phyloP scores from a whole-genome alignment of 306 rosid species.

The Ormosia semicastrata region DNA sequence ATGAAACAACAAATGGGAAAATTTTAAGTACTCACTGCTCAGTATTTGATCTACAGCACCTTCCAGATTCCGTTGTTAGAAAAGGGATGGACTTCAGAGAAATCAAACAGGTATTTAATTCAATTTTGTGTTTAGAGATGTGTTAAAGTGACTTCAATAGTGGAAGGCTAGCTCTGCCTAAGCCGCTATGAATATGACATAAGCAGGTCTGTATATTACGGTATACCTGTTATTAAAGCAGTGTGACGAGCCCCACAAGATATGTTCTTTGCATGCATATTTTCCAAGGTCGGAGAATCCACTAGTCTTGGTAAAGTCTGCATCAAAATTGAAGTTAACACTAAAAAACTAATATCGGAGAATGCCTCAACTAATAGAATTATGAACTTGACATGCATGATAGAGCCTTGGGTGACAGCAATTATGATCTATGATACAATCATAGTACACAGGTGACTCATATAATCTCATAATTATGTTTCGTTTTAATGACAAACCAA shows the following conservation, averaged over 20 bases:
- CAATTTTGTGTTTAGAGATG: not conserved
- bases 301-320: conserved; percentile 84
- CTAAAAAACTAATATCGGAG: conserved; percentile 12
- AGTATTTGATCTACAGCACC: not conserved
- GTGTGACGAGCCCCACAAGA: conserved; percentile 98
- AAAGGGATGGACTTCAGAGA: not conserved
- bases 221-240: conserved; percentile 75
- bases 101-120: not conserved
- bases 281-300: conserved; percentile 84
- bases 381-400: not conserved
- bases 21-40: not conserved
- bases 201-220: not conserved
- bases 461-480: not conserved
- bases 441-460: not conserved
- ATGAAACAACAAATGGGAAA: not conserved
- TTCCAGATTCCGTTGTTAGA: not conserved
- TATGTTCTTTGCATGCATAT: conserved; percentile 56
- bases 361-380: not conserved
- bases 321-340: conserved; percentile 22
- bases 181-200: not conserved
- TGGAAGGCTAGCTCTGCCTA: not conserved
- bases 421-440: not conserved
- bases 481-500: not conserved
- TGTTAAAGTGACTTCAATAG: not conserved
- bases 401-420: not conserved